Evolutionary conservation across 495 filamentous ascomycete species (phyloP).

Genomic region (Lasiosphaeris hirsuta): DNA sequence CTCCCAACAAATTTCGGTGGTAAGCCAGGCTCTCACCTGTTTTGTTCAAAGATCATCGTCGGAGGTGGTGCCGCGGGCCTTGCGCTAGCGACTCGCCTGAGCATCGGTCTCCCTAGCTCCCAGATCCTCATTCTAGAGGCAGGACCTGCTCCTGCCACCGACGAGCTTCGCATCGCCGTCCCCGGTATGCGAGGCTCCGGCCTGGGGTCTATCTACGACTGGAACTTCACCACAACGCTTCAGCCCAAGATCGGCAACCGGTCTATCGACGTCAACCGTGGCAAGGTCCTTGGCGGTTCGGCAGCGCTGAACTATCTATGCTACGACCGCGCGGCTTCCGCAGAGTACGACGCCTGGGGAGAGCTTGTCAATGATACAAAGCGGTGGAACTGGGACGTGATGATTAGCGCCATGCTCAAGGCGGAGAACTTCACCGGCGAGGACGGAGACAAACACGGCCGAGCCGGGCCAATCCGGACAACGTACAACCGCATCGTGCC

Average conservation of each 20-base stretch:
- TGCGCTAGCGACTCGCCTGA: conserved; percentile 57
- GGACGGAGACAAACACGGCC: conserved; percentile 15
- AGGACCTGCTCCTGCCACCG: conserved; percentile 40
- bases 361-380: conserved; percentile 41
- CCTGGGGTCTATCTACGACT: conserved; percentile 50
- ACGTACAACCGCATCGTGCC: conserved; percentile 34
- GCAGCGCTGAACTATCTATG: conserved; percentile 43
- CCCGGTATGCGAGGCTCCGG: conserved; percentile 36
- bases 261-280: conserved; percentile 36
- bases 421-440: conserved; percentile 33
- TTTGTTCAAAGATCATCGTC: conserved; percentile 68
- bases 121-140: conserved; percentile 56
- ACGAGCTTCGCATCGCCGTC: conserved; percentile 47
- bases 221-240: conserved; percentile 48
- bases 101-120: conserved; percentile 48
- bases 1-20: too few species aligned
- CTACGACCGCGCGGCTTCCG: conserved; percentile 50
- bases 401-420: conserved; percentile 35
- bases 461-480: conserved; percentile 30
- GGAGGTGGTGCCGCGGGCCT: conserved; percentile 60
- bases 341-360: conserved; percentile 59
- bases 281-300: conserved; percentile 50
- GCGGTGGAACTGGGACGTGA: conserved; percentile 54
- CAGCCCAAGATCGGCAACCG: conserved; percentile 38
- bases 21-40: too few species aligned